phyloP scores from a whole-genome alignment of 768 basidiomycete genomes.

The Suillus plorans region DNA sequence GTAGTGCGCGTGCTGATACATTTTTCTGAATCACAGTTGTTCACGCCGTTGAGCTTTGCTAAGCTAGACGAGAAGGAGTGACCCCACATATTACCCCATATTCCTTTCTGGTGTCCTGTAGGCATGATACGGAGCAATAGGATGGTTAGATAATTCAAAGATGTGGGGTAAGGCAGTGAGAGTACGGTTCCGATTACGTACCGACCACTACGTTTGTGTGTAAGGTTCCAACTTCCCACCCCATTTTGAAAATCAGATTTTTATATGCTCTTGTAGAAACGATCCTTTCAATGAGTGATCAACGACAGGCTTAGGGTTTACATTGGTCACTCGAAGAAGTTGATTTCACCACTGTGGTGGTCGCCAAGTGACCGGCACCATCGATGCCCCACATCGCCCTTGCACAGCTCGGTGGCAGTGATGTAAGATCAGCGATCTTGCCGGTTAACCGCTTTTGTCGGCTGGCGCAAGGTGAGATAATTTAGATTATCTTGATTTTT shows the following conservation, averaged over 20 bases:
- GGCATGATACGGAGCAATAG: slow-evolving; percentile 13
- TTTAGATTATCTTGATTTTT: slow-evolving; percentile 21
- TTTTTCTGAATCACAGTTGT: slow-evolving; percentile 36
- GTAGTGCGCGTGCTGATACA: slow-evolving; percentile 27
- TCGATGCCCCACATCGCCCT: slow-evolving; percentile 9
- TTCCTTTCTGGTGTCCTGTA: slow-evolving; percentile 21
- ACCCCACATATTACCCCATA: slow-evolving; percentile 16
- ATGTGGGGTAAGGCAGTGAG: slow-evolving; percentile 10
- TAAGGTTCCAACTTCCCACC: too few relatives aligned
- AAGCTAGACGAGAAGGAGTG: slow-evolving; percentile 39
- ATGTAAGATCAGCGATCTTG: slow-evolving; percentile 8
- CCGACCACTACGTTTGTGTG: too few relatives aligned
- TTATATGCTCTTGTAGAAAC: too few relatives aligned
- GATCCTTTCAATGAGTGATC: too few relatives aligned
- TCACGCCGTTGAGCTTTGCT: slow-evolving; percentile 49
- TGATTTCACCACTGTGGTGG: too few relatives aligned
- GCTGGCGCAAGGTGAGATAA: slow-evolving; percentile 6
- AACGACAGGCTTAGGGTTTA: too few relatives aligned
- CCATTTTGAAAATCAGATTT: too few relatives aligned
- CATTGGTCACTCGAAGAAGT: too few relatives aligned
- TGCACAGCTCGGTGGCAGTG: slow-evolving; percentile 8
- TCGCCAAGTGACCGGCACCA: too few relatives aligned
- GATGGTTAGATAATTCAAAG: slow-evolving; percentile 5
- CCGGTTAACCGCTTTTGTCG: slow-evolving; percentile 6
- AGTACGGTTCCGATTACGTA: neutral